Evolutionary conservation across 1,284 basidiomycete species (phyloP), one percentile per base, ranked within the genome.

Genomic region (Anthracocystis panici-leucophaei): DNA sequence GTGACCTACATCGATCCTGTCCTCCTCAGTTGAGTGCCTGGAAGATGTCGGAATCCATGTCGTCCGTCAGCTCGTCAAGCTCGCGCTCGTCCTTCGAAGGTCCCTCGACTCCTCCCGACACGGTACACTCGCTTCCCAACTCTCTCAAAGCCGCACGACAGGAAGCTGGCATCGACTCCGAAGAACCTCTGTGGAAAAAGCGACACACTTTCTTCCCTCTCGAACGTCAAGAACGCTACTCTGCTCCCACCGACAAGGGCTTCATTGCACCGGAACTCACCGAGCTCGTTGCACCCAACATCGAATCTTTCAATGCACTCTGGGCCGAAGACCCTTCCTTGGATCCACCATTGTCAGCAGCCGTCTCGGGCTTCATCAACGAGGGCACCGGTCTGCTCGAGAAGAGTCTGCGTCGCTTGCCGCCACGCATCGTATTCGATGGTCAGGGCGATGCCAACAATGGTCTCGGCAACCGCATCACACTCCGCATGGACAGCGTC

Each of bases 241-340:
- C 90, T 84, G 89, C 91, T 64, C 97, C 97, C 0, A 89, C 92
- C 20, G 88, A 88, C 76, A 87, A 90, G 51, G 90, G 89, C 21
- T 89, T 92, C 41, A 90, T 91, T 18, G 91, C 93, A 64, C 91
- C 91, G 18, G 92, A 93, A 62, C 89, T 99, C 62, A 94, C 96
- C 79, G 93, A 97, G 86, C 93, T 99, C 79, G 93, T 97, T 61
- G 89, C 90, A 31, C 97, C 97, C 11, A 95, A 97, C 85, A 90
- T 99, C 73, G 93, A 98, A 86, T 95, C 93, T 46, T 99, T 99
- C 89, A 97, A 99, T 86, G 92, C 94, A 12, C 89, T 99, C 27
- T 84, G 81, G 80, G 63, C 76, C 3, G 76, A 77, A 20, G 81
- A 85, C 40, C 82, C 83, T 0, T 78, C 80, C 10, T 33, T 82